Percentiles rank a stretch among this genome's conserved stretches.
Conservation (phyloP, 176 grass and related monocot species). For the Oryza punctata region DNA sequence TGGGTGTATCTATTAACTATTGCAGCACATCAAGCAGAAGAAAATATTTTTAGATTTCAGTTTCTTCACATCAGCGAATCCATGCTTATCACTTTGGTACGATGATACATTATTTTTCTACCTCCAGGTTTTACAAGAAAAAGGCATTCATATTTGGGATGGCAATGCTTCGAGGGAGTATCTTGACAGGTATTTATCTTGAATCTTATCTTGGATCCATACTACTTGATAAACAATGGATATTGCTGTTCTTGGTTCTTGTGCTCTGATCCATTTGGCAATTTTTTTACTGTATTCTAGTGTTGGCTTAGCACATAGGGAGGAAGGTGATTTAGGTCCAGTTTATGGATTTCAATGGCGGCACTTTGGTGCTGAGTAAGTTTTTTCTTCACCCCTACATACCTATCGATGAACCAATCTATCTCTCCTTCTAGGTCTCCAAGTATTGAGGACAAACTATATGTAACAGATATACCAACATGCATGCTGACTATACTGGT, state of each 20-base stretch:
- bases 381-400: not conserved
- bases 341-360: slow-evolving; percentile 92
- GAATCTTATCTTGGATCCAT: slow-evolving; percentile 26
- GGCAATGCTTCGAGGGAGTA: slow-evolving; percentile 86
- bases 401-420: not conserved
- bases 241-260: slow-evolving; percentile 27
- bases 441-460: not conserved
- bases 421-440: not conserved
- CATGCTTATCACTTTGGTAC: slow-evolving; percentile 1
- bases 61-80: slow-evolving; percentile 11
- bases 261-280: slow-evolving; percentile 26
- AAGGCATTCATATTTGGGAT: slow-evolving; percentile 85
- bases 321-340: slow-evolving; percentile 83
- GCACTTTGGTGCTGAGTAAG: slow-evolving; percentile 86
- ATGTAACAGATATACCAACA: slow-evolving; percentile 66
- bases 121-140: slow-evolving; percentile 74
- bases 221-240: not conserved
- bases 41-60: not conserved
- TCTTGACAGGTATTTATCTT: slow-evolving; percentile 66
- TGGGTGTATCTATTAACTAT: not conserved
- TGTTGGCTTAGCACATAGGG: slow-evolving; percentile 68
- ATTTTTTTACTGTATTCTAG: slow-evolving; percentile 57
- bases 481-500: slow-evolving; percentile 83
- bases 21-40: not conserved
- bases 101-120: slow-evolving; percentile 14